Evolutionary conservation across 306 rosid genomes (phyloP).

Genomic region (Vigna trinervia): DNA sequence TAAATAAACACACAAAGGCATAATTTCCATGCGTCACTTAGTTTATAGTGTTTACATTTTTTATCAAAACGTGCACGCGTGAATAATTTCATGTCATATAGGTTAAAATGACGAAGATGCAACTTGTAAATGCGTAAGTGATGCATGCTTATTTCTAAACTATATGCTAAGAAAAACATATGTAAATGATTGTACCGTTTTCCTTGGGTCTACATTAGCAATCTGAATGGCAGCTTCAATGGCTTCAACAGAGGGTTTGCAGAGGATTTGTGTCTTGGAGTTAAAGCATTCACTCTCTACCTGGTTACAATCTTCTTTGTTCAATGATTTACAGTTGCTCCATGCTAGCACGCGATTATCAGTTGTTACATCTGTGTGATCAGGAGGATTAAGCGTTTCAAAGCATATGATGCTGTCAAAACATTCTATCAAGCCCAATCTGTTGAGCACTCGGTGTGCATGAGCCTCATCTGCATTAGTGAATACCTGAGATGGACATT

Average conservation of each 20-base stretch:
- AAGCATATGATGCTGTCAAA: constrained; percentile 83
- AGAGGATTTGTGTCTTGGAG: constrained; percentile 56
- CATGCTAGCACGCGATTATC: constrained; percentile 1
- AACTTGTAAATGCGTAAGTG: too few relatives aligned
- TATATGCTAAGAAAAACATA: too few relatives aligned
- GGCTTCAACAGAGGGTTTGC: constrained; percentile 81
- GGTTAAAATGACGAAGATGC: too few relatives aligned
- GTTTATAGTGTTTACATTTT: background rate
- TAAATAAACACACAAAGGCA: background rate
- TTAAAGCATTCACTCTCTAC: constrained; percentile 27
- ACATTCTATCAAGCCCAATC: constrained; percentile 80
- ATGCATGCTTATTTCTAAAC: too few relatives aligned
- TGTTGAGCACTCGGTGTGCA: constrained; percentile 61
- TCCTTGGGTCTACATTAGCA: constrained; percentile 65
- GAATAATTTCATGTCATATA: too few relatives aligned
- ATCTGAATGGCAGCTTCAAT: constrained; percentile 70
- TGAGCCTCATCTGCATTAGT: constrained; percentile 82
- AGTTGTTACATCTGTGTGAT: constrained; percentile 7
- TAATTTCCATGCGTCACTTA: background rate
- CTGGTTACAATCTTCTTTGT: background rate
- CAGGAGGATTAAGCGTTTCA: constrained; percentile 80
- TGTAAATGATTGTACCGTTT: constrained; percentile 59
- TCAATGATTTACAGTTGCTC: background rate
- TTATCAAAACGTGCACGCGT: too few relatives aligned
- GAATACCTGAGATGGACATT: constrained; percentile 63